Base-by-base conservation (phyloP, 495 filamentous ascomycete genomes). In the Aspergillus cristatus region DNA sequence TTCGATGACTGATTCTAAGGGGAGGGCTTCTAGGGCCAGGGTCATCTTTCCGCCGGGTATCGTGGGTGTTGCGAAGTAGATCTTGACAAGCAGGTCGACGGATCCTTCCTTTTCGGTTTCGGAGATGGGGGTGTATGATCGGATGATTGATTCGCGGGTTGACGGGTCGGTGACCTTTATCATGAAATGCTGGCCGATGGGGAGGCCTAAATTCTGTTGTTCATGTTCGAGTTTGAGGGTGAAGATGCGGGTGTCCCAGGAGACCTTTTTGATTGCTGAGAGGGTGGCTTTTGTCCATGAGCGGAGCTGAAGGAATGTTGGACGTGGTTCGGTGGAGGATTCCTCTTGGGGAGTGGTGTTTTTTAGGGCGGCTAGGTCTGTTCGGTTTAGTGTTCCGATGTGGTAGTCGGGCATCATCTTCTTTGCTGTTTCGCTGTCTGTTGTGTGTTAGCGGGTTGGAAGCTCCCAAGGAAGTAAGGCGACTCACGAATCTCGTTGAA, bases 371-470 rank as follows among this genome's bases (percentile, higher is more conserved):
- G 62, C 49, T 2, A 69, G 61, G 20, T 82, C 74, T 12, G 62
- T 63, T 42, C 77, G 67, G 48, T 79, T 71, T 25, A 91, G 71
- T 18, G 77, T 76, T 40, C 90, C 90, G 47, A 97, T 78, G 57
- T 97, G 90, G 51, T 96, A 93, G 38, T 71, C 65, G 18, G 75
- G 73, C 79, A 97, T 90, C 89, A 97, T 94, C 18, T 65, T 71
- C 62, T 93, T 96, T 28, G 90, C 90, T 14, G 84, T 94, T 63
- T 95, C 89, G 55, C 78, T 84, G 54, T 94, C 86, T 93, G 53
- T 35, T 1, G 26, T 11, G 35, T 15, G 38, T 48, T 45, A 45
- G 40, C 6, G 15, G 7, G 3, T 3, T 1, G 14, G 35, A 5
- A 26, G 28, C 34, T n/a, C n/a, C n/a, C n/a, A n/a, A n/a, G n/a